These are phyloP conservation scores for Plasmodium inui DNA, from an alignment of 169 alveolate genomes.

Conservation along the genomic window DNA sequence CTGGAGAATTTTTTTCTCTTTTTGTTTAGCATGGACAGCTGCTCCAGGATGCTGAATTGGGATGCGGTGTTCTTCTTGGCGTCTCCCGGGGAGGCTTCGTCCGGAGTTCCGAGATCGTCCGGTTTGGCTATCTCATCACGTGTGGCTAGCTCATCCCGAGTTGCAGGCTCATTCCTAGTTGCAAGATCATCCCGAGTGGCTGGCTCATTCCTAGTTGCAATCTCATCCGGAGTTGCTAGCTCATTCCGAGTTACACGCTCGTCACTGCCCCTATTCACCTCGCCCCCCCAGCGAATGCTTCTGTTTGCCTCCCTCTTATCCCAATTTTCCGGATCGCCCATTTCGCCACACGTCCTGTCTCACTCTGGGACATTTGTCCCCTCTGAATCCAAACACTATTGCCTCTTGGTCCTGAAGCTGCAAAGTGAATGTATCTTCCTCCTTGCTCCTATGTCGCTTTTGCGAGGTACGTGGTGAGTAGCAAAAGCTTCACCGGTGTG, in stretches of 20 bases:
- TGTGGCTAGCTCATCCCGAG: not conserved
- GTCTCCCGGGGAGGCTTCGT: not conserved
- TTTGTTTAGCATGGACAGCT: conserved; percentile 14
- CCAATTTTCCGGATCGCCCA: not conserved
- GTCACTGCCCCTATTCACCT: not conserved
- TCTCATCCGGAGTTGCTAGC: not conserved
- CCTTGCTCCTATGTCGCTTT: not conserved
- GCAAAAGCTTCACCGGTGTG: not conserved
- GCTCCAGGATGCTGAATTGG: conserved; percentile 23
- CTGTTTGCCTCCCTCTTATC: not conserved
- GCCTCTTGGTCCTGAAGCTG: not conserved
- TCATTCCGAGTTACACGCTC: not conserved
- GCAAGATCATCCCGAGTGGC: too few relatives aligned
- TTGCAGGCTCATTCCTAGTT: too few relatives aligned
- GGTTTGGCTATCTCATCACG: not conserved
- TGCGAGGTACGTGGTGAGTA: not conserved
- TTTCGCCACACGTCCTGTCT: not conserved
- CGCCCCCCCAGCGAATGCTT: not conserved
- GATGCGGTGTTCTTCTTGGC: not conserved
- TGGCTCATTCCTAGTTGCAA: not conserved
- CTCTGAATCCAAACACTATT: too few relatives aligned
- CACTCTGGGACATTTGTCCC: not conserved
- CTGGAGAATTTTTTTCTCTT: conserved; percentile 5
- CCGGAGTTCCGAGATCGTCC: not conserved
- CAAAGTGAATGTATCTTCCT: not conserved